Evolutionary conservation across 1,139 yeast genomes (phyloP), one percentile per base, ranked within the genome.

Genomic region (Pichia terricola): DNA sequence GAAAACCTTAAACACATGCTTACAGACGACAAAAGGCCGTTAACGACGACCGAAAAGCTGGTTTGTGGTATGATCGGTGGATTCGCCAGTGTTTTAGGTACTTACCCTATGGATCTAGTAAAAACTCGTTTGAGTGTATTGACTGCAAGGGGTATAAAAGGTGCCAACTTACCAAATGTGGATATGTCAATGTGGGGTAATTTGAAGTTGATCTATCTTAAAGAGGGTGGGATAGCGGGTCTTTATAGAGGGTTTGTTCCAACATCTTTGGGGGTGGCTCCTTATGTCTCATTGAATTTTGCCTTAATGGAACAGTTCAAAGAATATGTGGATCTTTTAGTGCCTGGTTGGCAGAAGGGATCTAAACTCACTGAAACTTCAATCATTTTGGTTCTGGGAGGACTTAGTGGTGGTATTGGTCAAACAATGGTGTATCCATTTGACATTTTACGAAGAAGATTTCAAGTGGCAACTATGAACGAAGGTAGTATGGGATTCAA

Each of bases 201-300:
- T 3, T 63, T 84, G 44, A 56, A 55, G 36, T 69, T 72, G 28
- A 87, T 88, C 26, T 84, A 81, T 62, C 56, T 57, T 11, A 73
- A 72, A 22, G 98, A 91, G 64, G 97, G 98, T 30, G 96, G 96
- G 0, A 33, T 86, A 5, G 50, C 62, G 4, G 95, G 91, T 0
- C 68, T 89, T 25, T 91, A 86, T 59, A 71, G 91, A 45, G 98
- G 98, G 4, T 69, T 89, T 8, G 69, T 81, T 48, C 96, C 97
- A 5, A 89, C 98, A 0, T 77, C 89, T 3, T 64, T 86, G 51
- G 97, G 97, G 1, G 96, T 91, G 11, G 96, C 96, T 1, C 97
- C 98, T 1, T 91, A 89, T 57, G 96, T 87, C 38, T 96, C 96
- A 3, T 73, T 91, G 45, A 91, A 89, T 63, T 91, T 91, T 62